These are phyloP conservation scores for Stephania japonica DNA, from an alignment of 164 flowering plant genomes.

Conservation along the genomic window DNA sequence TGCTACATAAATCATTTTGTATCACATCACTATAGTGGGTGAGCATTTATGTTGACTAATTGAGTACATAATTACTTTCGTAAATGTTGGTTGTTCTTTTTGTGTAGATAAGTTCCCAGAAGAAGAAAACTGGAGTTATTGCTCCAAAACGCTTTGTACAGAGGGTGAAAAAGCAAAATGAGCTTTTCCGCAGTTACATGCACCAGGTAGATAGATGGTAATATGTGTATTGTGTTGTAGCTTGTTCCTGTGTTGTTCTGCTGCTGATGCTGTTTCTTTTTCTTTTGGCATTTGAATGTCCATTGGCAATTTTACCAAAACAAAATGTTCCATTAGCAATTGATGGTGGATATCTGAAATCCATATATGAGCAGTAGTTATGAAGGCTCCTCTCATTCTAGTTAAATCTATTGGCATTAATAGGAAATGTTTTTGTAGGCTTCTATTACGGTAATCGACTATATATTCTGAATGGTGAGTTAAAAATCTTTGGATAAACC, in stretches of 20 bases:
- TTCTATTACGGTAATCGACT: no score
- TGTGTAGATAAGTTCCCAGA: constrained; percentile 87
- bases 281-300: neutral
- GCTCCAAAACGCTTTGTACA: constrained; percentile 97
- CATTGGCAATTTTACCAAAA: neutral
- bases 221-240: neutral
- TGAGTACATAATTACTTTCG: neutral
- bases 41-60: neutral
- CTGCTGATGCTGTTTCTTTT: neutral
- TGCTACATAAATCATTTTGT: neutral
- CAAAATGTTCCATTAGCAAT: neutral
- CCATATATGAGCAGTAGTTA: neutral
- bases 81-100: constrained; percentile 5
- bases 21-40: neutral
- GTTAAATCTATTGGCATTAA: no score
- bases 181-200: constrained; percentile 95
- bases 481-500: no score
- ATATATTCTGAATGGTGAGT: no score
- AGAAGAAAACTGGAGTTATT: constrained; percentile 97
- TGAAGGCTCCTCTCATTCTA: no score
- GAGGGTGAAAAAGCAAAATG: constrained; percentile 93
- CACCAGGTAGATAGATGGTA: constrained; percentile 63
- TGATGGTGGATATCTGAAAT: neutral
- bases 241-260: neutral
- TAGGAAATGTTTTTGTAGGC: no score